Evolutionary conservation across 2,329 filamentous ascomycete species (phyloP), one percentile per base, ranked within the genome.

Genomic region (Xylariaceae sp.): DNA sequence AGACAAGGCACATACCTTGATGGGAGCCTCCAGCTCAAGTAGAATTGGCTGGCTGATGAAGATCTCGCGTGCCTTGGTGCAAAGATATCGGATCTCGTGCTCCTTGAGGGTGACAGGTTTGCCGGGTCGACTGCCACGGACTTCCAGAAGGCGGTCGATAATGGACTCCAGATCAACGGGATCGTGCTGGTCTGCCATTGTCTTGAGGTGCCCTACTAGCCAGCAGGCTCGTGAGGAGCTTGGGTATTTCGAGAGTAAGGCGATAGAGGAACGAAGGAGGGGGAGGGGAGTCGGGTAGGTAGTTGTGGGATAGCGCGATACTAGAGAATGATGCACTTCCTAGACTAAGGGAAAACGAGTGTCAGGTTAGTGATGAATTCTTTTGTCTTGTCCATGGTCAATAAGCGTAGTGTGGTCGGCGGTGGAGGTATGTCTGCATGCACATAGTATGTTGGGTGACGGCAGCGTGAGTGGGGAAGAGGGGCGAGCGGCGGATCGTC

Each of bases 11-110:
- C 77, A 62, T 78, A 95, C 92, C 90, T 98, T 98, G 74, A 98
- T 97, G 52, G 93, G 93, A 65, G 93, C 93, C 73, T 97, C 93
- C 40, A 98, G 82, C 76, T 98, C 93, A 57, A 98, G 83, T 58
- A 98, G 77, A 64, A 97, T 97, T 57, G 93, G 93, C 76, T 98
- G 93, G 53, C 91, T 96, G 71, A 98, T 97, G 78, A 98, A 97
- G 64, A 98, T 97, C 77, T 98, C 93, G 57, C 93, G 86, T 54
- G 92, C 91, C 77, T 97, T 97, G 68, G 92, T 96, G 82, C 93
- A 98, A 56, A 98, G 82, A 72, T 83, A 95, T 67, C 92, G 86
- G 61, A 98, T 98, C 75, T 97, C 93, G 51, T 88, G 84, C 72
- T 98, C 93, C 57, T 95, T 78, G 58, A 98, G 82, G 75, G 97